Evolutionary conservation across 345 rosid species (phyloP).

Genomic region (Physaria fendleri): DNA sequence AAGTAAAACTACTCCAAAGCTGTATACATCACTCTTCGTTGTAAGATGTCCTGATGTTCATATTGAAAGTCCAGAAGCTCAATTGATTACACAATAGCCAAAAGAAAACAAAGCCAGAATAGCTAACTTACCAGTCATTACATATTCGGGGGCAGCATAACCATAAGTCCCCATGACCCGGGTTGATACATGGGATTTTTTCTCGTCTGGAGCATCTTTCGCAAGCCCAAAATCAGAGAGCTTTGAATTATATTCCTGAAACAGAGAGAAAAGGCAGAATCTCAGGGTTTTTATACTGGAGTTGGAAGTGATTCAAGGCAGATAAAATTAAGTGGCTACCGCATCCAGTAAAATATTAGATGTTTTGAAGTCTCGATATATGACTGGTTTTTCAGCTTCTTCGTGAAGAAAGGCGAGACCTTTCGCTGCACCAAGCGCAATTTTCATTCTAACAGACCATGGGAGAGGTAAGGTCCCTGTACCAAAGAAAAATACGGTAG

Average conservation of each 20-base stretch:
- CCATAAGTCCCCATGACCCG: conserved; percentile 88
- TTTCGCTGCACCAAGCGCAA: conserved; percentile 79
- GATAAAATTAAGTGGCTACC: no score
- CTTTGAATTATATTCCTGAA: conserved; percentile 78
- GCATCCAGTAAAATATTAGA: conserved; percentile 74
- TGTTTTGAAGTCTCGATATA: conserved; percentile 82
- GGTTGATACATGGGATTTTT: conserved; percentile 77
- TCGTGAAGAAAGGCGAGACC: conserved; percentile 83
- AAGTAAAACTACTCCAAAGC: conserved; percentile 82
- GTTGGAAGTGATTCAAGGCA: no score
- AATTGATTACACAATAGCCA: not conserved
- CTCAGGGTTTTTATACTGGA: no score
- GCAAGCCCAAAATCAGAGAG: conserved; percentile 88
- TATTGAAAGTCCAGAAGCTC: not conserved
- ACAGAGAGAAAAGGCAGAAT: not conserved
- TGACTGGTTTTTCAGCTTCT: conserved; percentile 77
- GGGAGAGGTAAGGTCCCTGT: conserved; percentile 83
- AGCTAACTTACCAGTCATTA: conserved; percentile 61
- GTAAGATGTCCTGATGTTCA: conserved; percentile 53
- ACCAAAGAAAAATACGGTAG: not conserved
- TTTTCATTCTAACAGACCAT: conserved; percentile 80
- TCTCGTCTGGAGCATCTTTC: conserved; percentile 81
- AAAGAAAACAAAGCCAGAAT: not conserved
- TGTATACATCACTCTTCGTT: conserved; percentile 83
- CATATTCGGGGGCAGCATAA: conserved; percentile 86